Percentiles rank a stretch among this genome's conserved stretches.
Evolutionary conservation across 75 land plant genomes (phyloP).

Genomic region (Pinus taeda): DNA sequence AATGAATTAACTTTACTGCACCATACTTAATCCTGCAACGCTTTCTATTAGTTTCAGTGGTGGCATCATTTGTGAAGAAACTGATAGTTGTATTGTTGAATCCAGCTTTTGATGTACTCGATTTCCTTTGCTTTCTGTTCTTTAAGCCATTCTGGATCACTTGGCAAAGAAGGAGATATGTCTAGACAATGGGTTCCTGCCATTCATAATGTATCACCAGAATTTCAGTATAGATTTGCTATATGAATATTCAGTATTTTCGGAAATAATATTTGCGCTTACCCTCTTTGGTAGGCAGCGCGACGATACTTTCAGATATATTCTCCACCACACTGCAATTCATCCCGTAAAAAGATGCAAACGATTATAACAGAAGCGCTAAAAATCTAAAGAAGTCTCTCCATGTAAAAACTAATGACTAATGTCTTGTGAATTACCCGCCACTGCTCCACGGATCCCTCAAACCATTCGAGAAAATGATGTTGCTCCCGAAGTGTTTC

Average conservation of each 20-base stretch:
- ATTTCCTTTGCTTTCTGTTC: slow-evolving; percentile 61
- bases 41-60: no score
- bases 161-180: slow-evolving; percentile 11
- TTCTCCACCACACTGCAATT: not conserved
- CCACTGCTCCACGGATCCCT: slow-evolving; percentile 19
- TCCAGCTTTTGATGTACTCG: slow-evolving; percentile 55
- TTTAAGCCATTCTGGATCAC: slow-evolving; percentile 83
- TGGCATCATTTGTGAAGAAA: no score
- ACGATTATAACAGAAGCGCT: not conserved
- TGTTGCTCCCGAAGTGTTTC: slow-evolving; percentile 9
- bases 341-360: not conserved
- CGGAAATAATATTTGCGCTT: not conserved
- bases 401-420: not conserved
- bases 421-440: not conserved
- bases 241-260: no score
- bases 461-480: slow-evolving; percentile 17
- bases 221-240: no score
- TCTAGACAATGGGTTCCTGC: no score
- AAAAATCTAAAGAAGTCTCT: not conserved
- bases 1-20: no score
- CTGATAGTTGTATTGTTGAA: slow-evolving; percentile 4
- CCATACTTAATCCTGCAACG: no score
- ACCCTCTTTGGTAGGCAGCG: no score
- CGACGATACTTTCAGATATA: no score
- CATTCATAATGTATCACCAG: no score